phyloP scores from a whole-genome alignment of 345 rosid species.

The Rhizophora mangle region DNA sequence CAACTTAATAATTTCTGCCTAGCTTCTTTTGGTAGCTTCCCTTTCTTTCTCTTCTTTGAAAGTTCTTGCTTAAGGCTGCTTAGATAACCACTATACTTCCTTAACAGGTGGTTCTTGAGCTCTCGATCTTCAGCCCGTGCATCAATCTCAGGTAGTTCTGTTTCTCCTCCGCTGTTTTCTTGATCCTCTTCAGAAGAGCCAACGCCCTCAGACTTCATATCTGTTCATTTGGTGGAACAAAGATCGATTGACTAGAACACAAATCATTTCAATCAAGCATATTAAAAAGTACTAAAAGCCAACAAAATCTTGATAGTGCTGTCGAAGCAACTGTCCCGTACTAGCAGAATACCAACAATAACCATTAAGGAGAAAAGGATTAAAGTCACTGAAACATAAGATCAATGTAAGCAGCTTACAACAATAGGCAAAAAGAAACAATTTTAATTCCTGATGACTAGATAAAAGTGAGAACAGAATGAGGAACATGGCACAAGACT shows the following conservation, averaged over 20 bases:
- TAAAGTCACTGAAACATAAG: too few species aligned
- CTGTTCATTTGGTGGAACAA: constrained; percentile 34
- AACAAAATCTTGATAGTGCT: too few species aligned
- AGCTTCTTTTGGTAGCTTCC: constrained; percentile 97
- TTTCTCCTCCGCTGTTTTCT: constrained; percentile 78
- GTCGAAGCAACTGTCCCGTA: too few species aligned
- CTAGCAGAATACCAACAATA: too few species aligned
- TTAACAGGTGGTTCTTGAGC: constrained; percentile 82
- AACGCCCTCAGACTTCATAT: constrained; percentile 72
- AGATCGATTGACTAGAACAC: not conserved
- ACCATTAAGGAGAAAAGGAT: too few species aligned
- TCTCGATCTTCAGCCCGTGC: constrained; percentile 93
- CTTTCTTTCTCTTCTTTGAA: constrained; percentile 98
- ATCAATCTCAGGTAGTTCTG: constrained; percentile 79
- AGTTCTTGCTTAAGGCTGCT: constrained; percentile 95
- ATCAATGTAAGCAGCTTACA: too few species aligned
- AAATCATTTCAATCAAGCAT: too few species aligned
- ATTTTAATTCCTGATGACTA: too few species aligned
- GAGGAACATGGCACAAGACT: too few species aligned
- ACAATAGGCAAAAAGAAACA: too few species aligned
- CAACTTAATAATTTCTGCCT: constrained; percentile 94
- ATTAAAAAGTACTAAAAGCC: too few species aligned
- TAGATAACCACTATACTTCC: constrained; percentile 91
- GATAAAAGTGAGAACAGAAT: too few species aligned
- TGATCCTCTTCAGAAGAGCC: constrained; percentile 87